Percentiles rank a stretch among this genome's conserved stretches.
Conservation (phyloP, 164 flowering plant genomes). For the Piper betle region DNA sequence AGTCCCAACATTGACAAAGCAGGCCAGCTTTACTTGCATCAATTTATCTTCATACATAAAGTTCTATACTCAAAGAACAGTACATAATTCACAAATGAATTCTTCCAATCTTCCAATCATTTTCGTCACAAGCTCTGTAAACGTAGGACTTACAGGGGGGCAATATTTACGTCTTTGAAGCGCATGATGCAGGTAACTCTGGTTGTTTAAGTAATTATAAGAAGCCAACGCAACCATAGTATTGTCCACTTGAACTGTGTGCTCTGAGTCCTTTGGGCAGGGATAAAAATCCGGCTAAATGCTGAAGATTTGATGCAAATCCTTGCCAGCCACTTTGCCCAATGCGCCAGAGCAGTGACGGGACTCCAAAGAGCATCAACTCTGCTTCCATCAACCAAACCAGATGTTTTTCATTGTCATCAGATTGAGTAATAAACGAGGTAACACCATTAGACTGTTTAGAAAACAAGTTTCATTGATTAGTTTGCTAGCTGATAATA, state of each 20-base stretch:
- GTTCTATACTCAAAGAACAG: too few species aligned
- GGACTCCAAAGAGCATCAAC: slow-evolving; percentile 73
- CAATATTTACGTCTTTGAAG: slow-evolving; percentile 23
- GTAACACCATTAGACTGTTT: too few species aligned
- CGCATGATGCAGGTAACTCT: slow-evolving; percentile 8
- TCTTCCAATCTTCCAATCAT: too few species aligned
- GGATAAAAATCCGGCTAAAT: slow-evolving; percentile 50
- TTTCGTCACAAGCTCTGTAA: too few species aligned
- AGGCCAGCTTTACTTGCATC: not conserved
- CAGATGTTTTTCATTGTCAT: not conserved
- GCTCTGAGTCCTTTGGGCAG: slow-evolving; percentile 21
- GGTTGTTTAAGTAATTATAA: slow-evolving; percentile 16
- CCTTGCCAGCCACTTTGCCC: slow-evolving; percentile 55
- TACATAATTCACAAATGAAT: too few species aligned
- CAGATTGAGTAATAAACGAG: not conserved
- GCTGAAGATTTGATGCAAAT: slow-evolving; percentile 63
- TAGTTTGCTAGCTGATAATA: slow-evolving; percentile 1
- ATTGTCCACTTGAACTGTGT: not conserved
- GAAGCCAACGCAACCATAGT: slow-evolving; percentile 6
- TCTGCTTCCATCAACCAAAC: slow-evolving; percentile 32
- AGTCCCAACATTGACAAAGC: not conserved
- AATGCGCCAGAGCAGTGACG: slow-evolving; percentile 85
- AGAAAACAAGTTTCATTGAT: not conserved
- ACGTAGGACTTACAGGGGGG: slow-evolving; percentile 34
- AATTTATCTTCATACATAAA: not conserved